Base-by-base conservation (phyloP, 2,329 filamentous ascomycete species). In the Ophiocordyceps camponoti-floridani region DNA sequence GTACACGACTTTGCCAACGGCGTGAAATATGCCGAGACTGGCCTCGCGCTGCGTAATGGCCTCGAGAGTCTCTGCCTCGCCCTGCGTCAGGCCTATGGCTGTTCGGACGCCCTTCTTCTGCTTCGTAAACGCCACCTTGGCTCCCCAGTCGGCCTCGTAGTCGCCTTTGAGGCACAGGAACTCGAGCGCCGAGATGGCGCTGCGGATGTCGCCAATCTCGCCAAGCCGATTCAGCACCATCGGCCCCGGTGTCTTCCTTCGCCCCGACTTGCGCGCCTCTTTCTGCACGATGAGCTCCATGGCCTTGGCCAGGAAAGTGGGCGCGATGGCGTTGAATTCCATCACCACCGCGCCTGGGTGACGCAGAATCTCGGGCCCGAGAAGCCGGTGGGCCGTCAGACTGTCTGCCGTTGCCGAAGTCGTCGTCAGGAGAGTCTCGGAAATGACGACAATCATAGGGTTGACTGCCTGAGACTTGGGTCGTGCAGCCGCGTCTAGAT, bases 1-100 rank as follows among this genome's bases (percentile, higher is more conserved):
- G 65, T 96, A 94, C 1, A 96, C 80, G 2, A 98, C 84, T 58
- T 91, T 95, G 4, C 89, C 91, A 12, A 96, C 84, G 0, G 91
- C 87, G 59, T 98, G 91, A 56, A 98, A 98, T 43, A 98, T 86
- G 1, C 89, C 91, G 3, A 98, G 68, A 49, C 82, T 94, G 14
- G 84, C 81, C 63, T 96, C 91, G 46, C 91, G 76, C 55, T 88
- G 85, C 1, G 84, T 86, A 19, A 96, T 75, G 47, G 91, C 67
- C 55, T 86, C 77, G 10, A 96, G 62, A 5, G 79, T 88, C 49
- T 93, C 82, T 47, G 75, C 69, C 59, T 96, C 91, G 55, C 82
- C 79, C 48, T 74, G 73, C 0, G 87, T 94, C 47, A 94, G 61
- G 4, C 65, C 62, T 9, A 76, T 67, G 18, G 62, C 61, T 41